Conservation (phyloP, 495 filamentous ascomycete genomes). For the Apiosordaria backusii region DNA sequence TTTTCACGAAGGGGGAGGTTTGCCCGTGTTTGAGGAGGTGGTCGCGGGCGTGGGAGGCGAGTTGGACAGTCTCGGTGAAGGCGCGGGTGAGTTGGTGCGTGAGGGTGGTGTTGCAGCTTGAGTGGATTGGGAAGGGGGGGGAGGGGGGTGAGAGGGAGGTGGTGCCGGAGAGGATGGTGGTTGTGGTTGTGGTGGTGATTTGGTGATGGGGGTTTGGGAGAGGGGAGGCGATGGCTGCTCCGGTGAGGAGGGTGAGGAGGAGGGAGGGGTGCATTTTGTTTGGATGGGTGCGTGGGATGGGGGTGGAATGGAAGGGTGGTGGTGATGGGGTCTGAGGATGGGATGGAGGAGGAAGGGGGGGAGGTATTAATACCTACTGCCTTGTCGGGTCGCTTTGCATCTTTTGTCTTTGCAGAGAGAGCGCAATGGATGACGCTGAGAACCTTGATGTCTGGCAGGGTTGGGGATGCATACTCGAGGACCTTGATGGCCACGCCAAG, state of each 20-base stretch:
- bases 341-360: background rate
- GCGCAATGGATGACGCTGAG: background rate
- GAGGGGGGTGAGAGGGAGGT: conserved; percentile 13
- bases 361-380: background rate
- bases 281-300: background rate
- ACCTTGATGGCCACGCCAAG: conserved; percentile 4
- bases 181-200: conserved; percentile 5
- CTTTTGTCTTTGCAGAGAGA: background rate
- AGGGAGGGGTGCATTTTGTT: conserved; percentile 4
- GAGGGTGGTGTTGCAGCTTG: conserved; percentile 55
- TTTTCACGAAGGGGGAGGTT: conserved; percentile 49
- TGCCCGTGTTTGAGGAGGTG: conserved; percentile 49
- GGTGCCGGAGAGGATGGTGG: conserved; percentile 20
- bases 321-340: background rate
- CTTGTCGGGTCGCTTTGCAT: background rate
- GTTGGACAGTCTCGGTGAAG: conserved; percentile 45
- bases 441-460: conserved; percentile 2
- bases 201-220: background rate
- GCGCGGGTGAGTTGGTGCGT: conserved; percentile 44
- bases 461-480: background rate
- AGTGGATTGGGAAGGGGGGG: conserved; percentile 45
- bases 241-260: conserved; percentile 5
- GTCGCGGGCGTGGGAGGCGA: conserved; percentile 48
- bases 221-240: background rate
- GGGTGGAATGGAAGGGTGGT: background rate